phyloP scores from a whole-genome alignment of 2,329 filamentous ascomycete species.

The Aureobasidium sp. region DNA sequence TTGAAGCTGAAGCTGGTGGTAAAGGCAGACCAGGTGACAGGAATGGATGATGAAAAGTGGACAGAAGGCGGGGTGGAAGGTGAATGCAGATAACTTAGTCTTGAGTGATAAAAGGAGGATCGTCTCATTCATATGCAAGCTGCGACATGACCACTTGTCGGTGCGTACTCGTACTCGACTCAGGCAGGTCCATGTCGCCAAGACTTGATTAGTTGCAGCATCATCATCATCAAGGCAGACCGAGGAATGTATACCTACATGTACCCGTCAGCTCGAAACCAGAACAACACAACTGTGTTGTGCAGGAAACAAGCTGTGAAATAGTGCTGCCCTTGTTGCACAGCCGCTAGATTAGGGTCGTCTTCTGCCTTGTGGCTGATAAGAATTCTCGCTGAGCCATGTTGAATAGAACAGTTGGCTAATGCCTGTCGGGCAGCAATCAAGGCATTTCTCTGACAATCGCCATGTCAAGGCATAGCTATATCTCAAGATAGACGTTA shows the following conservation, averaged over 20 bases:
- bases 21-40: background rate
- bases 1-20: background rate
- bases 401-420: background rate
- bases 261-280: background rate
- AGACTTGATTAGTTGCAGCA: background rate
- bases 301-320: background rate
- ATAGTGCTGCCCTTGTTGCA: background rate
- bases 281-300: background rate
- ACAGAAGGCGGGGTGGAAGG: background rate
- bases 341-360: background rate
- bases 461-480: background rate
- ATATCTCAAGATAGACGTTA: background rate
- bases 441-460: background rate
- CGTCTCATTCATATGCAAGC: conserved; percentile 12
- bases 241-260: background rate
- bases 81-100: background rate
- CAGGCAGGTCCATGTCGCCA: background rate
- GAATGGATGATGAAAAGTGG: background rate
- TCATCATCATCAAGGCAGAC: background rate
- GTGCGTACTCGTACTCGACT: background rate
- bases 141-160: background rate
- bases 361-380: background rate
- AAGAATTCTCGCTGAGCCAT: background rate
- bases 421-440: background rate
- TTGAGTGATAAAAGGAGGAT: conserved; percentile 9